Evolutionary conservation across 1,139 yeast species (phyloP).

Genomic region (Geotrichum macrosporum): DNA sequence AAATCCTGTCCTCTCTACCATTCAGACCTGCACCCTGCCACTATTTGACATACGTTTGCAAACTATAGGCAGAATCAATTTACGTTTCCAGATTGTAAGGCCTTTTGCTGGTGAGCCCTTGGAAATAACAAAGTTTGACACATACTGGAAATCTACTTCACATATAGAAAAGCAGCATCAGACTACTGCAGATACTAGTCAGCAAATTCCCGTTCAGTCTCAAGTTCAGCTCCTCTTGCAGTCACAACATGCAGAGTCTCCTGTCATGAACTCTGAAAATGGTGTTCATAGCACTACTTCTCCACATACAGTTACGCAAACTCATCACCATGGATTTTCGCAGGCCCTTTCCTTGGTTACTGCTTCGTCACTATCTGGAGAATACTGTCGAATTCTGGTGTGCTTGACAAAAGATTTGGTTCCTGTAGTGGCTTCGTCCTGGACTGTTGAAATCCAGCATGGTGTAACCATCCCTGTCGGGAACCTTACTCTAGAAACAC

Average conservation of each 20-base stretch:
- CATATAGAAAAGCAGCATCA: slow-evolving; percentile 37
- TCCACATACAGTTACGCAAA: slow-evolving; percentile 10
- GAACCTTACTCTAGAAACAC: slow-evolving; percentile 44
- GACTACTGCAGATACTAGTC: slow-evolving; percentile 6
- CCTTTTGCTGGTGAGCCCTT: slow-evolving; percentile 85
- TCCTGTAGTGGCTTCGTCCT: slow-evolving; percentile 73
- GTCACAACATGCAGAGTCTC: slow-evolving; percentile 14
- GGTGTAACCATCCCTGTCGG: slow-evolving; percentile 50
- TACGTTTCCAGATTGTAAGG: slow-evolving; percentile 76
- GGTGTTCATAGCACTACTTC: slow-evolving; percentile 6
- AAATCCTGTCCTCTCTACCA: slow-evolving; percentile 37
- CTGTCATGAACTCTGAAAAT: slow-evolving; percentile 2
- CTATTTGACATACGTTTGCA: slow-evolving; percentile 76
- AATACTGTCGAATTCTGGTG: slow-evolving; percentile 65
- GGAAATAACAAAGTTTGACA: slow-evolving; percentile 89
- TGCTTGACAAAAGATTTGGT: slow-evolving; percentile 78
- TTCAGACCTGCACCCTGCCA: slow-evolving; percentile 51
- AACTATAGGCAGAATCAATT: slow-evolving; percentile 74
- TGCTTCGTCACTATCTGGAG: slow-evolving; percentile 84
- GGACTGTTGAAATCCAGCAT: slow-evolving; percentile 56
- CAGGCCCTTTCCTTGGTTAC: slow-evolving; percentile 72
- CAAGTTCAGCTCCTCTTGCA: slow-evolving; percentile 22
- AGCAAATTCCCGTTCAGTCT: slow-evolving; percentile 6
- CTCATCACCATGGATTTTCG: slow-evolving; percentile 24
- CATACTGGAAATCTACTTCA: slow-evolving; percentile 91